Evolutionary conservation across 2,329 filamentous ascomycete species (phyloP).

Genomic region (Venturia effusa): DNA sequence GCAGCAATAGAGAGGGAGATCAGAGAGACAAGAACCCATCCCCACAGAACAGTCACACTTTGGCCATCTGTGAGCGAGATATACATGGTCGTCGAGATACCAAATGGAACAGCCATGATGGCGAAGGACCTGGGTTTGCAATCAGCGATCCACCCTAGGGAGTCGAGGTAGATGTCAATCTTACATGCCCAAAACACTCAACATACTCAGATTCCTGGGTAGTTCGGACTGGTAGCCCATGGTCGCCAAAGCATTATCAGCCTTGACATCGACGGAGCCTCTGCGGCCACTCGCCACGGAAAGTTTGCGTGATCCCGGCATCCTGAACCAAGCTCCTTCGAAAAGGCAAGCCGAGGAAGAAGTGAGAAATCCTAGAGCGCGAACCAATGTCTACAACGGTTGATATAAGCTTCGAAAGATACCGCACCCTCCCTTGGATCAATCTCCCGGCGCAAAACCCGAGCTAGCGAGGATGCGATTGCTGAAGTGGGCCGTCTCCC

Average conservation of each 20-base stretch:
- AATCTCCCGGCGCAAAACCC: not conserved
- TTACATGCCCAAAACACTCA: conserved; percentile 54
- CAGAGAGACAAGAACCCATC: conserved; percentile 55
- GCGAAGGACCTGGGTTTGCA: conserved; percentile 46
- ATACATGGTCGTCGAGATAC: conserved; percentile 56
- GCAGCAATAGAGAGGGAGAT: conserved; percentile 54
- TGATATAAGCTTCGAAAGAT: not conserved
- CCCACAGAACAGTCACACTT: conserved; percentile 58
- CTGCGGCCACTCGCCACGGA: conserved; percentile 5
- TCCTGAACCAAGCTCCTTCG: not conserved
- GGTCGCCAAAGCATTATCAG: conserved; percentile 50
- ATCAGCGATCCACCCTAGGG: not conserved
- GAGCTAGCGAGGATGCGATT: not conserved
- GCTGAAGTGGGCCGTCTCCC: not conserved
- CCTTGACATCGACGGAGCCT: conserved; percentile 28
- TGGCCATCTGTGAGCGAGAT: conserved; percentile 59
- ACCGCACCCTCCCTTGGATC: not conserved
- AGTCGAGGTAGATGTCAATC: conserved; percentile 15
- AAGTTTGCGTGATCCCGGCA: not conserved
- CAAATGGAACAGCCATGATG: conserved; percentile 64
- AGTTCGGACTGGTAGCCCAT: conserved; percentile 61
- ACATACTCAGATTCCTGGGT: conserved; percentile 56
- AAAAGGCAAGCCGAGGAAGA: not conserved
- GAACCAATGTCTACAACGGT: not conserved
- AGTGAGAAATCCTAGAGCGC: not conserved